These are phyloP conservation scores for Aschersonia sp. DNA, from an alignment of 2,329 filamentous ascomycete genomes.

Conservation along the genomic window DNA sequence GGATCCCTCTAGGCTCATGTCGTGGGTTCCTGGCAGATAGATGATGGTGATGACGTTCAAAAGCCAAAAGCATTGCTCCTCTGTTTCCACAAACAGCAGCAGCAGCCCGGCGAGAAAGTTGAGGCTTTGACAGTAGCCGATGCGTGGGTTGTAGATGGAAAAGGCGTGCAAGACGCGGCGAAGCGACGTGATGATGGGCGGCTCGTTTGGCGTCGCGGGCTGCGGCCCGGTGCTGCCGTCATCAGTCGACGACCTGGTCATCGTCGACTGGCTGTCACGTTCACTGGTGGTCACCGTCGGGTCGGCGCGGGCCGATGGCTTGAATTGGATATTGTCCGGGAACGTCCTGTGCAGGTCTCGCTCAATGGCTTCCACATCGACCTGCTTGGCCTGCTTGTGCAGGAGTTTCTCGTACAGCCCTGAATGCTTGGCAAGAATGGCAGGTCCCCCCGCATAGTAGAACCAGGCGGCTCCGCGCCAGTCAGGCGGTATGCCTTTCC, in stretches of 20 bases:
- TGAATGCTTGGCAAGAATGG: constrained; percentile 58
- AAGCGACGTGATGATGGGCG: constrained; percentile 64
- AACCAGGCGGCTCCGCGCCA: constrained; percentile 97
- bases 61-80: constrained; percentile 87
- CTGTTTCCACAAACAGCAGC: constrained; percentile 72
- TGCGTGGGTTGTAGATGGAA: constrained; percentile 75
- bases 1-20: constrained; percentile 76
- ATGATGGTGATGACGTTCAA: constrained; percentile 81
- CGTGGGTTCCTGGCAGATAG: constrained; percentile 83
- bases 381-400: constrained; percentile 45
- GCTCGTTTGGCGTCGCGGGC: constrained; percentile 38
- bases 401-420: constrained; percentile 65
- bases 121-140: constrained; percentile 90
- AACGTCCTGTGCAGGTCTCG: constrained; percentile 88
- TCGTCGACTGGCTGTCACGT: constrained; percentile 22
- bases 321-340: constrained; percentile 85
- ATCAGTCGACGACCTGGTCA: constrained; percentile 15
- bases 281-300: constrained; percentile 14
- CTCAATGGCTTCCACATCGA: constrained; percentile 83
- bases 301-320: constrained; percentile 35
- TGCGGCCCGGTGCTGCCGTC: constrained; percentile 20
- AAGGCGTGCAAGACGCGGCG: constrained; percentile 81
- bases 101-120: constrained; percentile 89
- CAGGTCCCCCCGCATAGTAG: constrained; percentile 81
- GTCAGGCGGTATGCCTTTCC: constrained; percentile 86